phyloP scores from a whole-genome alignment of 495 filamentous ascomycete species.

The Astrothelium macrocarpum region DNA sequence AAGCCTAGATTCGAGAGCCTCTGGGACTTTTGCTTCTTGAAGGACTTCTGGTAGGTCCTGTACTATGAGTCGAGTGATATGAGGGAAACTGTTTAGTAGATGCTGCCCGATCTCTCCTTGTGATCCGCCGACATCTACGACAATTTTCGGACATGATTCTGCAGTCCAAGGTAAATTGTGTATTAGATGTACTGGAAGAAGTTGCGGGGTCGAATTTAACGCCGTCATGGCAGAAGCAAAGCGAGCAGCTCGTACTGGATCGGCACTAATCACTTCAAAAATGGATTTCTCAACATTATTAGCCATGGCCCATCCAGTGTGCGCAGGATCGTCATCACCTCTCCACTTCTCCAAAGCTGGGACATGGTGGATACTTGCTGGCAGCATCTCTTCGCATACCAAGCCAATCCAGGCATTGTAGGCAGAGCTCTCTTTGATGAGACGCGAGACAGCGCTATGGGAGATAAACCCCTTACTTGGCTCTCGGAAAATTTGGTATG shows the following conservation, averaged over 20 bases:
- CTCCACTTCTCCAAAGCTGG: constrained; percentile 1
- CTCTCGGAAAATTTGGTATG: neutral
- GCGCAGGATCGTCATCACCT: neutral
- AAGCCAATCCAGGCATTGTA: neutral
- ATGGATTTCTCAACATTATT: neutral
- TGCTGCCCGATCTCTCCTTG: neutral
- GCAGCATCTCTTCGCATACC: neutral
- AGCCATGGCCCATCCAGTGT: neutral
- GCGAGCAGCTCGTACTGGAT: neutral
- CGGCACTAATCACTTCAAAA: neutral
- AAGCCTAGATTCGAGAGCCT: constrained; percentile 16
- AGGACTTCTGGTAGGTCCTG: constrained; percentile 6
- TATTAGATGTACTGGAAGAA: neutral
- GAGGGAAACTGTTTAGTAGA: neutral
- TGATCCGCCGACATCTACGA: neutral
- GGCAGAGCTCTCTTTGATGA: neutral
- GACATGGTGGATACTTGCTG: neutral
- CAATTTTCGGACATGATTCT: neutral
- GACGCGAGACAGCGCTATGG: neutral
- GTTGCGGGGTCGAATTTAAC: neutral
- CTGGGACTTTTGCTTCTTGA: neutral
- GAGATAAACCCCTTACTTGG: neutral
- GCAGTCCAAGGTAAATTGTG: neutral
- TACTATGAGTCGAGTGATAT: constrained; percentile 3
- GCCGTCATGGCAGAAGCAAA: neutral